Evolutionary conservation across 139 green algal species (phyloP).

Genomic region (Astrephomene gubernaculifera): DNA sequence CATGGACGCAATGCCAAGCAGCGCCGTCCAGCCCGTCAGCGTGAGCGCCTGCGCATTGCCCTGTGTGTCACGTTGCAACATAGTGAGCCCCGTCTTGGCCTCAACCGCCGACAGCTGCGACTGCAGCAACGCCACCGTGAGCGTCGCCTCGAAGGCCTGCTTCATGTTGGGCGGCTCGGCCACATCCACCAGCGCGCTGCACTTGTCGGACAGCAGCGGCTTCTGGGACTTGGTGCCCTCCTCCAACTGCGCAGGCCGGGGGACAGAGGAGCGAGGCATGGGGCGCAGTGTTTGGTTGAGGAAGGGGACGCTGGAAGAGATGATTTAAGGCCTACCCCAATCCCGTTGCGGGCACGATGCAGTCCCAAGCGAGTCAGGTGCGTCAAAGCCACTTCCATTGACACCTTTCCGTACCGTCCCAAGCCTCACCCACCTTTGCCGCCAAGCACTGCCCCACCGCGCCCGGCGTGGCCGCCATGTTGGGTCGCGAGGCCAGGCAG

Average conservation of each 20-base stretch:
- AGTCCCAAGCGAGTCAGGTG: too few species aligned
- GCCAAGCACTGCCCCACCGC: constrained; percentile 76
- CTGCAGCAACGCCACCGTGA: constrained; percentile 60
- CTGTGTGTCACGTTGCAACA: constrained; percentile 51
- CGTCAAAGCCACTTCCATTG: too few species aligned
- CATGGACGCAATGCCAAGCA: constrained; percentile 66
- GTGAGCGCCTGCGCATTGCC: constrained; percentile 62
- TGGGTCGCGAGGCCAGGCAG: constrained; percentile 51
- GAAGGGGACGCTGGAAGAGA: too few species aligned
- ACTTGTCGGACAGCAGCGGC: constrained; percentile 52
- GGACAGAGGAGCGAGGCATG: too few species aligned
- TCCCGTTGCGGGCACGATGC: too few species aligned
- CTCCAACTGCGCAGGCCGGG: constrained; percentile 28
- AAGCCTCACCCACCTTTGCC: constrained; percentile 54
- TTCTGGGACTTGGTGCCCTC: neutral
- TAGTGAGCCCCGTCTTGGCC: constrained; percentile 51
- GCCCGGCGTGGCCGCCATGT: constrained; percentile 60
- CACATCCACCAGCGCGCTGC: constrained; percentile 62
- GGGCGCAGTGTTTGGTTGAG: too few species aligned
- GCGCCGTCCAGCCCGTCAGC: constrained; percentile 77
- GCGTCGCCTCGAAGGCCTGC: constrained; percentile 60
- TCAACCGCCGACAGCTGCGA: constrained; percentile 59
- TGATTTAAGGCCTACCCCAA: too few species aligned
- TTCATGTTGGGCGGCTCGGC: constrained; percentile 72
- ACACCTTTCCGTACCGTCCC: too few species aligned